These are phyloP conservation scores for Sphenostylis stenocarpa DNA, from an alignment of 306 rosid genomes.

Conservation along the genomic window DNA sequence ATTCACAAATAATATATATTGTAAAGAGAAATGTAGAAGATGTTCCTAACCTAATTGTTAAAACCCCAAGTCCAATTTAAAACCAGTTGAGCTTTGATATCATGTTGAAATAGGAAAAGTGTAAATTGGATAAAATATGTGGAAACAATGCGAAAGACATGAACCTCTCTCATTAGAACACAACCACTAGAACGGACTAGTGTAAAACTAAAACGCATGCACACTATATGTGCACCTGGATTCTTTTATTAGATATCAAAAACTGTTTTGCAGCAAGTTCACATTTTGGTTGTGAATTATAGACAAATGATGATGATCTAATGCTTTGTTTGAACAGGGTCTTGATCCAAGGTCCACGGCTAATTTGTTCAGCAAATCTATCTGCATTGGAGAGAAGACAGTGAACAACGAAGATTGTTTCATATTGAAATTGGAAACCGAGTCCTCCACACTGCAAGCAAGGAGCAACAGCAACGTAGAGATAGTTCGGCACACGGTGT, in stretches of 20 bases:
- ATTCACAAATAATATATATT: background rate
- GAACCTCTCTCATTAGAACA: too few species aligned
- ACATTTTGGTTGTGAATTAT: background rate
- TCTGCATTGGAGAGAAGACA: slow-evolving; percentile 83
- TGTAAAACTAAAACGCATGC: too few species aligned
- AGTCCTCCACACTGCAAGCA: slow-evolving; percentile 51
- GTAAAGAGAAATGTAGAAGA: background rate
- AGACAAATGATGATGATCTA: background rate
- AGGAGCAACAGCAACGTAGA: slow-evolving; percentile 81
- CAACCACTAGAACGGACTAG: too few species aligned
- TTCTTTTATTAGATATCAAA: background rate
- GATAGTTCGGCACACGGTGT: slow-evolving; percentile 75
- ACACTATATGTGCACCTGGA: too few species aligned
- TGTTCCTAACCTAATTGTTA: too few species aligned
- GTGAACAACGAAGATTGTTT: slow-evolving; percentile 77
- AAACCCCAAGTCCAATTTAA: too few species aligned
- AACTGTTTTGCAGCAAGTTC: background rate
- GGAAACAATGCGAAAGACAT: too few species aligned
- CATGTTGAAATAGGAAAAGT: too few species aligned
- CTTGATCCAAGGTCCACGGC: slow-evolving; percentile 92
- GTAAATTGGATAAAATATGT: too few species aligned
- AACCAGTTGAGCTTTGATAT: too few species aligned
- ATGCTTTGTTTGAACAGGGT: slow-evolving; percentile 50
- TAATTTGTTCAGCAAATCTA: slow-evolving; percentile 58
- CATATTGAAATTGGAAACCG: slow-evolving; percentile 68